Conservation (phyloP, 208 protist genomes). For the Trypanosomatidae sp. region DNA sequence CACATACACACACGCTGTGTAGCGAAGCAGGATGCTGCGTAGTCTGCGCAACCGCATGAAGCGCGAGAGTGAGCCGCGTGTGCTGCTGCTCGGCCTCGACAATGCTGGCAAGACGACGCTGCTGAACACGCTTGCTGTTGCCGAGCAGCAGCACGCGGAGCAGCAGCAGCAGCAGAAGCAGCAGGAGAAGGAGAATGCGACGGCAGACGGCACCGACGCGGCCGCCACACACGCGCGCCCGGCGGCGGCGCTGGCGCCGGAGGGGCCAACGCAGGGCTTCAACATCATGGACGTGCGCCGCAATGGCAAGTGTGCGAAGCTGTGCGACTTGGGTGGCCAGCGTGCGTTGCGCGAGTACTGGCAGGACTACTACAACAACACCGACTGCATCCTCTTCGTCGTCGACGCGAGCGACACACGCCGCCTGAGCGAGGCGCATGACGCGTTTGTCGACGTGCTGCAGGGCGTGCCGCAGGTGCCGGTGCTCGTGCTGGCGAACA, state of each 20-base stretch:
- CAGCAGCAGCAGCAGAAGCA: too few species aligned
- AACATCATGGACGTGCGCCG: constrained; percentile 97
- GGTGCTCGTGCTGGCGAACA: constrained; percentile 99
- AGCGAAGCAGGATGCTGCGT: constrained; percentile 69
- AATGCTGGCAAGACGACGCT: constrained; percentile 97
- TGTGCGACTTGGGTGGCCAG: constrained; percentile 99
- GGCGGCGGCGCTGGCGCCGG: constrained; percentile 49
- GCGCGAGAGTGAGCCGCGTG: constrained; percentile 85
- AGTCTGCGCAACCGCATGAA: constrained; percentile 82
- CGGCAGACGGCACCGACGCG: neutral
- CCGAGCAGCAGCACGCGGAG: constrained; percentile 34
- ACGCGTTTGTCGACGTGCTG: constrained; percentile 91
- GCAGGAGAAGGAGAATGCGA: too few species aligned
- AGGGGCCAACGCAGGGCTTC: constrained; percentile 99
- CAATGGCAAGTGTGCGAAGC: constrained; percentile 90
- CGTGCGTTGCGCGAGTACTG: constrained; percentile 96
- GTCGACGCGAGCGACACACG: constrained; percentile 91
- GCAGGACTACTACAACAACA: constrained; percentile 96
- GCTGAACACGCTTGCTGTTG: constrained; percentile 86
- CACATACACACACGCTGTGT: neutral
- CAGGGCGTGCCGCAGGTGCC: constrained; percentile 92
- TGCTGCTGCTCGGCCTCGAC: constrained; percentile 92
- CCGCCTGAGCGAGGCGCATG: constrained; percentile 83
- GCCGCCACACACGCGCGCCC: too few species aligned
- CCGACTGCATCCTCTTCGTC: constrained; percentile 96